Evolutionary conservation across 805 yeast genomes (phyloP).

Genomic region (Candida pseudoglaebosa): DNA sequence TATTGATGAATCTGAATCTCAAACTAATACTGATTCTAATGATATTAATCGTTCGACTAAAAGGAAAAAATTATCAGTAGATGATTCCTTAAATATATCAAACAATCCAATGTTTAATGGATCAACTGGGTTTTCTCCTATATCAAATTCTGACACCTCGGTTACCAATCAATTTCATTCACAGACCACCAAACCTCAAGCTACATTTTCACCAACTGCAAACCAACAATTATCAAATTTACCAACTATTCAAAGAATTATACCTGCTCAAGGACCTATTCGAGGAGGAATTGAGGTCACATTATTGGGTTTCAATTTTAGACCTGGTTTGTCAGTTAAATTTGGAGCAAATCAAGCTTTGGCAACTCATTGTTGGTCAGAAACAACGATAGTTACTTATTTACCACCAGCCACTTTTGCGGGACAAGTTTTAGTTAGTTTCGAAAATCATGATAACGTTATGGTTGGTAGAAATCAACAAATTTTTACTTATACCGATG

Average conservation of each 20-base stretch:
- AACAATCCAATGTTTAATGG: slow-evolving; percentile 39
- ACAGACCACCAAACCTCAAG: slow-evolving; percentile 2
- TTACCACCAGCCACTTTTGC: slow-evolving; percentile 87
- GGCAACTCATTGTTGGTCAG: slow-evolving; percentile 95
- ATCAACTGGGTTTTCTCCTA: slow-evolving; percentile 41
- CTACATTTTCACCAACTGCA: slow-evolving; percentile 1
- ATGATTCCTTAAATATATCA: slow-evolving; percentile 35
- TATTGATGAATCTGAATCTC: slow-evolving; percentile 57
- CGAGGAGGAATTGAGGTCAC: slow-evolving; percentile 97
- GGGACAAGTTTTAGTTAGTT: slow-evolving; percentile 90
- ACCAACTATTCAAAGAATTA: slow-evolving; percentile 77
- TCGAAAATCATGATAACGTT: slow-evolving; percentile 48
- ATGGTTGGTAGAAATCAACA: slow-evolving; percentile 35
- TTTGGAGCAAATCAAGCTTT: slow-evolving; percentile 80
- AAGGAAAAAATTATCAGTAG: slow-evolving; percentile 47
- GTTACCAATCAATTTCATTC: slow-evolving; percentile 12
- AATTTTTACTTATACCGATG: slow-evolving; percentile 89
- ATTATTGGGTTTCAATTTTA: slow-evolving; percentile 79
- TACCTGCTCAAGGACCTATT: slow-evolving; percentile 93
- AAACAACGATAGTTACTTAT: slow-evolving; percentile 86
- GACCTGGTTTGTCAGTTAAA: slow-evolving; percentile 75
- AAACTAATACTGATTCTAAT: slow-evolving; percentile 41
- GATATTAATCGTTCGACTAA: slow-evolving; percentile 37
- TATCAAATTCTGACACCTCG: slow-evolving; percentile 38
- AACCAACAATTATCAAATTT: slow-evolving; percentile 10